Base-by-base conservation (phyloP, 495 filamentous ascomycete genomes). In the Annulohypoxylon moriforme region DNA sequence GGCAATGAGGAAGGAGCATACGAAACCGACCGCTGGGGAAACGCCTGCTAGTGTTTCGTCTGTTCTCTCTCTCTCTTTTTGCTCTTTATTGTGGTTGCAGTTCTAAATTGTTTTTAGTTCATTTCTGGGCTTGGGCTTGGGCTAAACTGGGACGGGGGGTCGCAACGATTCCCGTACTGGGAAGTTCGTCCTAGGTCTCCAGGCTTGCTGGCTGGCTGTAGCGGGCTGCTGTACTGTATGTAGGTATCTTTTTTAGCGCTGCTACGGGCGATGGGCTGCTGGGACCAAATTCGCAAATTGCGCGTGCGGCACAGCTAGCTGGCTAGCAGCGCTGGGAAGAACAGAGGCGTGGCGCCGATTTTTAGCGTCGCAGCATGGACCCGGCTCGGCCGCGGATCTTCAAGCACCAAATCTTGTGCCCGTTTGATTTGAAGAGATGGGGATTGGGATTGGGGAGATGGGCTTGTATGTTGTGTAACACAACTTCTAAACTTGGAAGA, bases 301-400 rank as follows among this genome's bases (percentile, higher is more conserved):
- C 66, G 71, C 29, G 66, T 73, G 60, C 61, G 71, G 71, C 71
- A 69, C 71, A 73, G 71, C 61, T 36, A 36, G 2, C 34, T 36
- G 34, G 34, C 34, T 36, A 13, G 34, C 4, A 40, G 36, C 36
- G 4, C 13, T 5, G 36, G 36, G 8, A 4, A 20, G 5, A 44
- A 44, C 20, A 18, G 40, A 44, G 24, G 7, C 22, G 60, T 46
- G 18, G 25, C 47, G 7, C 66, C 61, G 46, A 58, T 62, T 66
- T 69, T 69, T 73, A 69, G 65, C 53, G 60, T 69, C 70, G 70
- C 70, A 62, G 29, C 65, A 73, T 73, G 27, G 60, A 61, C 47
- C 61, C 64, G 44, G 53, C 68, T 67, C 65, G 64, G 60, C 40
- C 70, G 42, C 64, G 70, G 70, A 73, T 73, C 65, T 66, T 73